Evolutionary conservation across 2,329 filamentous ascomycete species (phyloP), one percentile per base, ranked within the genome.

Genomic region (Ilyonectria sp.): DNA sequence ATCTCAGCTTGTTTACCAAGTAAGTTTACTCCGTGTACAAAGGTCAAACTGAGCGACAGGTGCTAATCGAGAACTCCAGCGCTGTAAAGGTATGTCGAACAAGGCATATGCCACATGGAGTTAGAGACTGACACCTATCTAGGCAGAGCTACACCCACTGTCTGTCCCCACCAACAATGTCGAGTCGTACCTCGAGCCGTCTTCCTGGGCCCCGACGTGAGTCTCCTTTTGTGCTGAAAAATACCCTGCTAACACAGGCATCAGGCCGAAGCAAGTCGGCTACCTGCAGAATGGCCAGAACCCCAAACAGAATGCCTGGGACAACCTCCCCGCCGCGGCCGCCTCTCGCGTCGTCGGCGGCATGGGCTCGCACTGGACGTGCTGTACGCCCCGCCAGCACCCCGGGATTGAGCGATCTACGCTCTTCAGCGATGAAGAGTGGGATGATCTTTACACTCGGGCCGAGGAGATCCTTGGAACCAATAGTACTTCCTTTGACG

Each of bases 291-390:
- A 62, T n/a, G 60, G 50, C 33, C 60, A 62, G 3, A 62, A 62
- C n/a, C 60, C 60, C 1, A 3, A 37, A 11, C 60, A 62, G 19
- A 15, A 56, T 11, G 10, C 60, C 15, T 33, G 4, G 8, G 33
- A 31, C 15, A 62, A 62, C 37, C 50, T 62, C 7, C 50, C 60
- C 2, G 40, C 50, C 1, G 60, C 60, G 5, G 50, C 50, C 10
- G 60, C 60, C 0, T 26, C 60, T 19, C 60, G 60, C 6, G 50
- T 62, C 4, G 60, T 62, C 19, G 60, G 60, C 11, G 60, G 60
- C 11, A 56, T 56, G 60, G 60, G 60, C 21, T 55, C 60, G 6
- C 60, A 62, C 31, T 62, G 60, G 60, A 62, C 60, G 6, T 62
- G 60, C 50, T 62, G 60, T n/a, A 62, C 40, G 2, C 60, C 60